Evolutionary conservation across 2,329 filamentous ascomycete genomes (phyloP).

Genomic region (Purpureocillium lavendulum): DNA sequence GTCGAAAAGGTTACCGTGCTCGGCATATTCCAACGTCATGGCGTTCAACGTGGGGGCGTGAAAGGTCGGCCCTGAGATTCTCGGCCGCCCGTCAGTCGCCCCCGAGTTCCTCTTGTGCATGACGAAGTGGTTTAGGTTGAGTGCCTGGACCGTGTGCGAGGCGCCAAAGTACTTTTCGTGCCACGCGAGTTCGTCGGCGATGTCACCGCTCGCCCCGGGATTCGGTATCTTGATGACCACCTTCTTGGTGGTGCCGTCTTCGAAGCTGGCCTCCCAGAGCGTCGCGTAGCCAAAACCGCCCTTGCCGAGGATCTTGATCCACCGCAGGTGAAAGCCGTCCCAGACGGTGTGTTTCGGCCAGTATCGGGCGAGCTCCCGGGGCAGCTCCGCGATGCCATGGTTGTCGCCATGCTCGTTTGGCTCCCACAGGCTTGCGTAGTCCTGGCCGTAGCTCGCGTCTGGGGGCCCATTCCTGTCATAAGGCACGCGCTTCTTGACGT

Average conservation of each 20-base stretch:
- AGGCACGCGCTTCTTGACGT: no score
- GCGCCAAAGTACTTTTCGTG: constrained; percentile 17
- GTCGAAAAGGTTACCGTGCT: constrained; percentile 12
- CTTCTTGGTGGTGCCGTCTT: constrained; percentile 64
- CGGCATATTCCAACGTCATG: constrained; percentile 17
- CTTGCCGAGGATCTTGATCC: neutral
- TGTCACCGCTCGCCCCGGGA: neutral
- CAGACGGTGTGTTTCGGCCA: neutral
- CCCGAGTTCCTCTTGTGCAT: no score
- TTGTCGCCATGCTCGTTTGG: no score
- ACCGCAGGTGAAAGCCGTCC: neutral
- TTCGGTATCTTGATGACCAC: constrained; percentile 18
- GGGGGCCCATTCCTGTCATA: no score
- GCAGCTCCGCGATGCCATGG: no score
- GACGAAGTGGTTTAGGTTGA: constrained; percentile 10
- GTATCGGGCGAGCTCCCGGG: no score
- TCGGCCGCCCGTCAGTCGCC: no score
- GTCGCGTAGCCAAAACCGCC: constrained; percentile 40
- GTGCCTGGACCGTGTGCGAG: constrained; percentile 17
- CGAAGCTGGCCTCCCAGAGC: constrained; percentile 71
- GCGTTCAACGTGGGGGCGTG: constrained; percentile 2
- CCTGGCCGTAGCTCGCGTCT: neutral
- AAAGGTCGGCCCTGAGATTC: no score
- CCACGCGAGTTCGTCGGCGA: constrained; percentile 11
- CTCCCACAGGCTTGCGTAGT: no score